Conservation (phyloP, 2,329 filamentous ascomycete genomes). For the Zarea fungicola region DNA sequence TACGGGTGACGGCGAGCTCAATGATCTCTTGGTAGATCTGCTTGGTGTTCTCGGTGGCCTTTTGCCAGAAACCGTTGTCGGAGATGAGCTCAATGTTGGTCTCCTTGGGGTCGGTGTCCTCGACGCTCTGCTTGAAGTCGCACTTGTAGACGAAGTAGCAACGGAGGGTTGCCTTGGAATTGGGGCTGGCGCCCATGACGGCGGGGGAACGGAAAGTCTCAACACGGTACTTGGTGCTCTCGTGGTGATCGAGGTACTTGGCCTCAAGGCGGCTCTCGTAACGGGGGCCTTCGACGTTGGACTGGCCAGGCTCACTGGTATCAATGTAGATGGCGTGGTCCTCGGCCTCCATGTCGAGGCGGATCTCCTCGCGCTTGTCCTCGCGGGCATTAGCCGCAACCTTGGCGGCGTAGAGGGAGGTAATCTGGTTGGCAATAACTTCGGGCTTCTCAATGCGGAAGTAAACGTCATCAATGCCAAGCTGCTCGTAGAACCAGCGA, state of each 20-base stretch:
- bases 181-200: slow-evolving; percentile 61
- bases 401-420: slow-evolving; percentile 94
- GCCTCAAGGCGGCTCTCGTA: slow-evolving; percentile 92
- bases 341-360: slow-evolving; percentile 86
- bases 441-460: slow-evolving; percentile 85
- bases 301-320: slow-evolving; percentile 84
- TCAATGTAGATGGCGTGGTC: slow-evolving; percentile 99
- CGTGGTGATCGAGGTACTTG: slow-evolving; percentile 86
- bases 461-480: slow-evolving; percentile 98
- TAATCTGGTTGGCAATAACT: slow-evolving; percentile 89
- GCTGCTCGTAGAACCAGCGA: slow-evolving; percentile 94
- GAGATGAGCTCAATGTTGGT: slow-evolving; percentile 87
- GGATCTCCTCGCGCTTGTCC: slow-evolving; percentile 91
- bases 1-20: slow-evolving; percentile 73
- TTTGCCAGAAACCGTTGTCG: slow-evolving; percentile 89
- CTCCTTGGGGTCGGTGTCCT: slow-evolving; percentile 69
- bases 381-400: slow-evolving; percentile 88
- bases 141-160: slow-evolving; percentile 99
- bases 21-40: slow-evolving; percentile 94
- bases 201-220: slow-evolving; percentile 95
- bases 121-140: slow-evolving; percentile 70
- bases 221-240: slow-evolving; percentile 74
- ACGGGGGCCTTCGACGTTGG: slow-evolving; percentile 69
- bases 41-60: slow-evolving; percentile 93
- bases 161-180: slow-evolving; percentile 75